phyloP scores from a whole-genome alignment of 73 alveolate species.

The Paramecium octaurelia region DNA sequence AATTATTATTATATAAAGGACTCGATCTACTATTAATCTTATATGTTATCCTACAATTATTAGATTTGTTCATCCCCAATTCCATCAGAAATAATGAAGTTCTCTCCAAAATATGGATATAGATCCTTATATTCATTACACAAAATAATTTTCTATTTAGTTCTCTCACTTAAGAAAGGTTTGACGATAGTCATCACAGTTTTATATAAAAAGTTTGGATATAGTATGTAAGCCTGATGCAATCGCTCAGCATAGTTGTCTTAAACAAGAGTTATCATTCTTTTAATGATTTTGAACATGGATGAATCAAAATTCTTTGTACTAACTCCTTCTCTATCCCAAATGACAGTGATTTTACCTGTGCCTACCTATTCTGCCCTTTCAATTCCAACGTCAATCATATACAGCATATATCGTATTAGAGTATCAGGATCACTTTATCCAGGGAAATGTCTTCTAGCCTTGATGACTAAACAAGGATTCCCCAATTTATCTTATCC shows the following conservation, averaged over 20 bases:
- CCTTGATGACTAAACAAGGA: background rate
- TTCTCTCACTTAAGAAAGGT: constrained; percentile 42
- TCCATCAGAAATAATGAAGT: background rate
- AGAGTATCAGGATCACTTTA: background rate
- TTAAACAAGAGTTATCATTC: background rate
- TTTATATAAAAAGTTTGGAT: constrained; percentile 19
- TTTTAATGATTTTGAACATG: constrained; percentile 1
- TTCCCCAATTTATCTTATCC: background rate
- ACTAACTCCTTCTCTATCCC: constrained; percentile 66
- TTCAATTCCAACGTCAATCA: background rate
- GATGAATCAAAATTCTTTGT: constrained; percentile 51
- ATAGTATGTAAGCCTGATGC: background rate
- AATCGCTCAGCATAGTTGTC: constrained; percentile 43
- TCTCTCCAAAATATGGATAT: background rate
- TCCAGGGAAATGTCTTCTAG: constrained; percentile 18
- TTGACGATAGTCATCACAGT: background rate
- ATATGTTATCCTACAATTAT: background rate
- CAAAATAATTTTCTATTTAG: background rate
- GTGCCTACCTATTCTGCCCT: constrained; percentile 36
- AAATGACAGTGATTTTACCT: constrained; percentile 53
- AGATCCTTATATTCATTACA: background rate
- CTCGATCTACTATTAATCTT: background rate
- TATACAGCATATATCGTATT: background rate
- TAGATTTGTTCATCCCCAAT: background rate
- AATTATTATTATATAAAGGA: background rate